phyloP scores from a whole-genome alignment of 345 rosid genomes.

The Citrus maxima region DNA sequence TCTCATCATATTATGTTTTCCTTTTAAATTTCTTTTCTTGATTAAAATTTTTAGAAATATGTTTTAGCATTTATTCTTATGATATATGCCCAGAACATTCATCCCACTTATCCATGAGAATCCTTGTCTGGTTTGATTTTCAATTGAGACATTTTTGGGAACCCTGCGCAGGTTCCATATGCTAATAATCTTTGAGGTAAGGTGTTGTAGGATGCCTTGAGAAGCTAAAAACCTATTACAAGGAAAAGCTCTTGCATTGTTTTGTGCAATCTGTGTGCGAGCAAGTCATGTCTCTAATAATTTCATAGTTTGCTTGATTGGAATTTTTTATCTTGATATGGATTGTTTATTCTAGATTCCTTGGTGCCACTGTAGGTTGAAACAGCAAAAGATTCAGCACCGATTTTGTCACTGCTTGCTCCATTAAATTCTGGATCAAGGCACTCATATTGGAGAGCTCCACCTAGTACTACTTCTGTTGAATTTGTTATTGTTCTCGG shows the following conservation, averaged over 20 bases:
- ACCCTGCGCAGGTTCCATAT: not conserved
- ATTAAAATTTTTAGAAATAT: not conserved
- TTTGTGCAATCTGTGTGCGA: not conserved
- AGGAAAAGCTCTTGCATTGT: not conserved
- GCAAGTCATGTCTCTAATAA: not conserved
- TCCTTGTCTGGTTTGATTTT: not conserved
- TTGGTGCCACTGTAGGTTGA: slow-evolving; percentile 58
- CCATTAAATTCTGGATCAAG: slow-evolving; percentile 55
- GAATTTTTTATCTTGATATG: slow-evolving; percentile 10
- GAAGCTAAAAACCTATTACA: not conserved
- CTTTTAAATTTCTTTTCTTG: not conserved
- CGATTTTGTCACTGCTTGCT: slow-evolving; percentile 67
- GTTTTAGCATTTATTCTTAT: not conserved
- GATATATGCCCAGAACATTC: not conserved
- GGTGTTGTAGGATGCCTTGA: not conserved
- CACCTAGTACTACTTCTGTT: slow-evolving; percentile 49
- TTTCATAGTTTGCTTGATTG: not conserved
- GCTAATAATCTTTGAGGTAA: not conserved
- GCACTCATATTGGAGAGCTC: slow-evolving; percentile 85
- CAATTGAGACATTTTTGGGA: not conserved
- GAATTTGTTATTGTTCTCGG: slow-evolving; percentile 73
- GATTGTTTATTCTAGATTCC: slow-evolving; percentile 9
- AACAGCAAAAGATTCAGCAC: slow-evolving; percentile 83
- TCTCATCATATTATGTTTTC: not conserved
- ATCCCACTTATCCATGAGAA: not conserved